Conservation (phyloP, 495 filamentous ascomycete genomes). For the Trichoderma asperelloides region DNA sequence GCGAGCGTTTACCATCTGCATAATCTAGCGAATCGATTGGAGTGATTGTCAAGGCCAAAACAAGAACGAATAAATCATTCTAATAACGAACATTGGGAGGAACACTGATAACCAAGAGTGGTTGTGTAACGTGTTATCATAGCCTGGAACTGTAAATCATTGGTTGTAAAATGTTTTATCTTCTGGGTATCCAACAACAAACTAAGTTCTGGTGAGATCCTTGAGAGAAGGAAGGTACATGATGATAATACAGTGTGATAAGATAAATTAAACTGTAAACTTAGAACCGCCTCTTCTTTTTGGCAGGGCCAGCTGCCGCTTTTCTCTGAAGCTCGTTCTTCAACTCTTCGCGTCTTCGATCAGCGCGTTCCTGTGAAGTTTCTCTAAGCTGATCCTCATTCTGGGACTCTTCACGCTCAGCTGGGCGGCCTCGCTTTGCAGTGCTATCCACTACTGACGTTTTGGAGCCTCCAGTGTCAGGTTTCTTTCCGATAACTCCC, state of each 20-base stretch:
- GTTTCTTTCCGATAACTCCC: constrained; percentile 11
- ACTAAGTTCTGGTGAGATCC: not conserved
- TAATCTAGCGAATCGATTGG: not conserved
- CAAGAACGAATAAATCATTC: not conserved
- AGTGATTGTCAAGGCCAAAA: not conserved
- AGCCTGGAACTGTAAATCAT: not conserved
- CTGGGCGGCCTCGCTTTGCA: not conserved
- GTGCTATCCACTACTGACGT: not conserved
- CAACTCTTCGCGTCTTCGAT: constrained; percentile 54
- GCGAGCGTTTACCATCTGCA: not conserved
- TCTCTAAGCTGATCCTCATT: constrained; percentile 19
- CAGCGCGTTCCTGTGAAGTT: constrained; percentile 46
- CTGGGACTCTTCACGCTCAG: constrained; percentile 10
- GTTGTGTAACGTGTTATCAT: not conserved
- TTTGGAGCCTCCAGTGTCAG: not conserved
- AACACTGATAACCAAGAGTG: not conserved
- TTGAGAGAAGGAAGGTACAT: not conserved
- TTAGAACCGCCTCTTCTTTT: constrained; percentile 60
- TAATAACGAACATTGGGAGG: not conserved
- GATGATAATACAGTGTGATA: not conserved
- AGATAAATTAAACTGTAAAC: not conserved
- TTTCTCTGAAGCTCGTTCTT: constrained; percentile 57
- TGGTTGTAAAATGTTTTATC: not conserved
- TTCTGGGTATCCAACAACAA: not conserved
- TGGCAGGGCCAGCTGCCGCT: constrained; percentile 52